A percentile compares a stretch with the other conserved stretches of the same genome.
Evolutionary conservation across 1,284 basidiomycete genomes (phyloP).

Genomic region (Lentinula novae-zelandiae): DNA sequence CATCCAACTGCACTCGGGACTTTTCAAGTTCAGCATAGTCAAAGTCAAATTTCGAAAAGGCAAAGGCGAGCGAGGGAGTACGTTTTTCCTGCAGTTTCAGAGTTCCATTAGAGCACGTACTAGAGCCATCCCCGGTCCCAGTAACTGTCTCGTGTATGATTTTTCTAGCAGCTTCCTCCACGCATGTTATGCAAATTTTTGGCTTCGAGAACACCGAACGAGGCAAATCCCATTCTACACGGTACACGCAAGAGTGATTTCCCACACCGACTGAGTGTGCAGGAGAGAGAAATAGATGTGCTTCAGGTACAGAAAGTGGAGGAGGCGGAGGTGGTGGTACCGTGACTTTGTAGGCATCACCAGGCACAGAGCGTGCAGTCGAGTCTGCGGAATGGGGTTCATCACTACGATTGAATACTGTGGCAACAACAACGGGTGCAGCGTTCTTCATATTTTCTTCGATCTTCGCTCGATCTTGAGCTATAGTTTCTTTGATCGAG

Average conservation of each 20-base stretch:
- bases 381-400: neutral
- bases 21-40: neutral
- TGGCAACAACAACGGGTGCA: neutral
- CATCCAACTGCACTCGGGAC: neutral
- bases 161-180: conserved; percentile 2
- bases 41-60: neutral
- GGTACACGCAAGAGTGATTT: conserved; percentile 23
- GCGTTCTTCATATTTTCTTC: neutral
- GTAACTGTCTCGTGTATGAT: neutral
- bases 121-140: neutral
- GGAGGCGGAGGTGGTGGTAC: conserved; percentile 14
- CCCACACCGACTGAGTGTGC: conserved; percentile 18
- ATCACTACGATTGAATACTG: neutral
- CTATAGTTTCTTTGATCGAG: neutral
- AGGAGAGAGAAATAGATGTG: conserved; percentile 23
- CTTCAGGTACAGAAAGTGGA: conserved; percentile 16
- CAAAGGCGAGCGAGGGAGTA: neutral
- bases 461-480: conserved; percentile 3
- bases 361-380: neutral
- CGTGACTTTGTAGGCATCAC: conserved; percentile 3
- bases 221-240: conserved; percentile 23
- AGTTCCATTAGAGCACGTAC: neutral
- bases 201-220: conserved; percentile 17
- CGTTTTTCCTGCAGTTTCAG: neutral
- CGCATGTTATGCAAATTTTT: conserved; percentile 1